Conservation (phyloP, 2,329 filamentous ascomycete species). For the Xylaria sp. region DNA sequence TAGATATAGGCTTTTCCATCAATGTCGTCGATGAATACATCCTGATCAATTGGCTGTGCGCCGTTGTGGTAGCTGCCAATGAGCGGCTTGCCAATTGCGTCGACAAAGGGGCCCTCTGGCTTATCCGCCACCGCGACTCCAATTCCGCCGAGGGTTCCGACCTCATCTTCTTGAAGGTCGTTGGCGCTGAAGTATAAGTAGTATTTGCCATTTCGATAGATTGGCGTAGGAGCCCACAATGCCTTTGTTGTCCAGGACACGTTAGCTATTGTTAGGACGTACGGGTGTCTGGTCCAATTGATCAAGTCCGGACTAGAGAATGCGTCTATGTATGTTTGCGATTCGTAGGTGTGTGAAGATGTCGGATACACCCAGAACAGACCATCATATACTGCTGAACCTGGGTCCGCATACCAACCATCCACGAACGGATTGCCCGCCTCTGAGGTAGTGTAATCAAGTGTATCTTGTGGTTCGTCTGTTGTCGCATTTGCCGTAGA, state of each 20-base stretch:
- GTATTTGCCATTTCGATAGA: slow-evolving; percentile 56
- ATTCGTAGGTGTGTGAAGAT: slow-evolving; percentile 54
- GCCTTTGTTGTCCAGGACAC: slow-evolving; percentile 57
- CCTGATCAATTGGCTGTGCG: slow-evolving; percentile 59
- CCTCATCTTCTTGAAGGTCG: slow-evolving; percentile 52
- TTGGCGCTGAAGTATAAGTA: slow-evolving; percentile 63
- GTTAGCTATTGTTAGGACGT: slow-evolving; percentile 53
- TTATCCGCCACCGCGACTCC: slow-evolving; percentile 53
- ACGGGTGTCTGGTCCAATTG: slow-evolving; percentile 59
- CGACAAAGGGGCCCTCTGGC: slow-evolving; percentile 54
- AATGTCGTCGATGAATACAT: slow-evolving; percentile 55
- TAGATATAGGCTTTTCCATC: slow-evolving; percentile 55
- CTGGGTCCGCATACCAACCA: slow-evolving; percentile 63
- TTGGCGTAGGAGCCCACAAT: slow-evolving; percentile 59
- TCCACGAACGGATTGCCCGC: slow-evolving; percentile 60
- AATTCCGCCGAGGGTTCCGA: slow-evolving; percentile 51
- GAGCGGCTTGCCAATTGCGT: slow-evolving; percentile 55
- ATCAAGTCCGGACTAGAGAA: slow-evolving; percentile 61
- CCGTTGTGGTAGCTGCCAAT: slow-evolving; percentile 56
- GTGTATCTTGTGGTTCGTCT: slow-evolving; percentile 17
- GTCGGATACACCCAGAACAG: slow-evolving; percentile 62
- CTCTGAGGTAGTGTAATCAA: slow-evolving; percentile 54
- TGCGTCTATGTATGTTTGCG: slow-evolving; percentile 61
- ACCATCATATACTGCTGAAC: slow-evolving; percentile 56
- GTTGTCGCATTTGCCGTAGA: background rate